These are phyloP conservation scores for Rhodotorula graminis DNA, from an alignment of 768 basidiomycete species.

Conservation along the genomic window DNA sequence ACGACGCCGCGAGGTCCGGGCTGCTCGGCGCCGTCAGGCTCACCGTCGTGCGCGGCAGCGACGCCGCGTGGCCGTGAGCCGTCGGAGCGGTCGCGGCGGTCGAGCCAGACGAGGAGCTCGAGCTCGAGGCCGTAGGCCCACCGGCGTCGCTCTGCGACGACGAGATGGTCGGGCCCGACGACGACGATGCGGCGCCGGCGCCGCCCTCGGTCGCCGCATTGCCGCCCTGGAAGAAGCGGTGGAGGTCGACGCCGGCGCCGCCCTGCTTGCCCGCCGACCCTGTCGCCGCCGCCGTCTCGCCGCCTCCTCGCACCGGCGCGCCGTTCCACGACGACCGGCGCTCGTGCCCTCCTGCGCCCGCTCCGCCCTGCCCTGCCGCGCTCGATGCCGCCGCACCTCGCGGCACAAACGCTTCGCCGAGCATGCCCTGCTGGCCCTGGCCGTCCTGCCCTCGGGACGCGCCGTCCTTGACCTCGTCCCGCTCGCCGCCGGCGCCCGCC, in stretches of 20 bases:
- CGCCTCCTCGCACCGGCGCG: neutral
- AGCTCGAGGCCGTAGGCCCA: neutral
- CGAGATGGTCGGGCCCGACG: neutral
- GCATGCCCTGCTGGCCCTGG: neutral
- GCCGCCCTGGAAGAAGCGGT: conserved; percentile 39
- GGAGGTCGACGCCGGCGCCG: conserved; percentile 24
- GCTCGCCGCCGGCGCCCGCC: too few species aligned
- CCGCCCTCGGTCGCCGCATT: too few species aligned
- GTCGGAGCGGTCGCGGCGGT: too few species aligned
- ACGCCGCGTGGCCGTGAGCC: neutral
- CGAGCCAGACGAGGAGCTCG: too few species aligned
- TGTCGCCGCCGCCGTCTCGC: neutral
- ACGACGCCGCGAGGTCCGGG: conserved; percentile 24
- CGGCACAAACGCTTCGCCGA: neutral
- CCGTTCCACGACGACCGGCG: neutral
- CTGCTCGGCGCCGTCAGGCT: conserved; percentile 29
- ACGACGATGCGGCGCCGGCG: too few species aligned
- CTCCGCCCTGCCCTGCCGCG: too few species aligned
- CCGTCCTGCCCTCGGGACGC: too few species aligned
- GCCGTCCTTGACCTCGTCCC: too few species aligned
- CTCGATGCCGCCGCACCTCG: too few species aligned
- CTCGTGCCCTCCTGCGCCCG: neutral
- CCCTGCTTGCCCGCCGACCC: too few species aligned
- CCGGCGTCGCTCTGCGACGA: conserved; percentile 28
- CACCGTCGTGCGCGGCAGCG: neutral